Evolutionary conservation across 352 stramenopile genomes (phyloP), one percentile per base, ranked within the genome.

Genomic region (Pythium aquatile): DNA sequence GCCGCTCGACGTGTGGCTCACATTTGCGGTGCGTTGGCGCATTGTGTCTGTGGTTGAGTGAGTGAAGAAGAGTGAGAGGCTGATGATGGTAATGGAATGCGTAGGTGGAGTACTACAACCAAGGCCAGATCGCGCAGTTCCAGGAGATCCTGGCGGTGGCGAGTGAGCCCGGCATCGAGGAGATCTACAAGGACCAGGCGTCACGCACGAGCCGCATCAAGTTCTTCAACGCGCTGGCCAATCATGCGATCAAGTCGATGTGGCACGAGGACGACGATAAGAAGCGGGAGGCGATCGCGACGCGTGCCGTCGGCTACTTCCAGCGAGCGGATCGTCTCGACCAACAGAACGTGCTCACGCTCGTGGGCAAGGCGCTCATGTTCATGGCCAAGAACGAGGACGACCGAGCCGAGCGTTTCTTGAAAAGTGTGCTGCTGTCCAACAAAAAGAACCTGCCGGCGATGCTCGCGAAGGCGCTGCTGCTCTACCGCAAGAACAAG

Each of bases 371-470:
- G 51, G 90, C 88, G 28, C 84, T 97, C 42, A 96, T 97, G 85
- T 97, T 96, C 58, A 95, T 97, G 83, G 88, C 88, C 57, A 96
- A 97, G 72, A 91, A 91, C 67, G 88, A 97, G 62, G 86, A 97
- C 63, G 90, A 97, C 53, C 88, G 90, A 26, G 90, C 90, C 10
- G 90, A 96, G 63, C 88, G 90, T 6, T 97, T 97, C 66, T 78
- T 97, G 58, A 96, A 97, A 72, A 97, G 88, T 66, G 90, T 96
- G 46, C 73, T 96, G n/a, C 90, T 96, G 35, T 91, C 80, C 6
- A 88, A 96, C 69, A 91, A 91, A 64, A 89, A 85, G 24, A 95
- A 97, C 64, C 67, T 97, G 29, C 84, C 90, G 17, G 90, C 90
- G 14, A 91, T 96, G 24, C 65, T 97, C 29, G 90, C 86, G 49